Percentiles rank a stretch among this genome's conserved stretches.
These are phyloP conservation scores for Plasmodium ovale DNA, from an alignment of 169 alveolate genomes.

Conservation along the genomic window DNA sequence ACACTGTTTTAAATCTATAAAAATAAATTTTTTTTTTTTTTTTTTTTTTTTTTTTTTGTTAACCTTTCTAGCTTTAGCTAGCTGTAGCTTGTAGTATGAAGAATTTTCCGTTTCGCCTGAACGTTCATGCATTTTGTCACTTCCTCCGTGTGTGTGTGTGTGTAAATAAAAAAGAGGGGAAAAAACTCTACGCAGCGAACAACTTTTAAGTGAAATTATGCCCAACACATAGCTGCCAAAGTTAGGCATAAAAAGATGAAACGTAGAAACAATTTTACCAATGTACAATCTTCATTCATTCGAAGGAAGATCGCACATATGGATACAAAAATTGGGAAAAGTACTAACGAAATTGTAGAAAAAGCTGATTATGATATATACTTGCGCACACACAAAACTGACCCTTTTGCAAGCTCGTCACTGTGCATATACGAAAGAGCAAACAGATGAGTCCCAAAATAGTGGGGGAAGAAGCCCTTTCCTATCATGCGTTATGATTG, in stretches of 20 bases:
- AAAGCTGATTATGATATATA: too few relatives aligned
- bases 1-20: background rate
- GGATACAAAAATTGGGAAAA: too few relatives aligned
- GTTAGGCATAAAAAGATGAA: too few relatives aligned
- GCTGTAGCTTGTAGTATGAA: conserved; percentile 41
- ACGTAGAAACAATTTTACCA: too few relatives aligned
- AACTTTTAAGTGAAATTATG: too few relatives aligned
- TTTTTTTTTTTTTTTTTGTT: conserved; percentile 9
- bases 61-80: conserved; percentile 67
- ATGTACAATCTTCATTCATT: too few relatives aligned
- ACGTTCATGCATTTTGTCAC: conserved; percentile 25
- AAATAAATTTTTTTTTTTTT: background rate
- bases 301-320: too few relatives aligned
- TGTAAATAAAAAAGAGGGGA: background rate
- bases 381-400: too few relatives aligned
- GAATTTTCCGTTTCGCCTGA: conserved; percentile 22
- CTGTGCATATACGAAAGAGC: background rate
- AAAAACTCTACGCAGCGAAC: too few relatives aligned
- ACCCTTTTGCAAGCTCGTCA: too few relatives aligned
- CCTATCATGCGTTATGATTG: background rate
- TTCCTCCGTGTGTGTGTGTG: background rate
- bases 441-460: background rate
- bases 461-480: background rate
- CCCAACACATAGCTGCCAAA: too few relatives aligned
- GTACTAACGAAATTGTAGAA: too few relatives aligned